Evolutionary conservation across 257 asterid species (phyloP).

Genomic region (Solanum dulcamara): DNA sequence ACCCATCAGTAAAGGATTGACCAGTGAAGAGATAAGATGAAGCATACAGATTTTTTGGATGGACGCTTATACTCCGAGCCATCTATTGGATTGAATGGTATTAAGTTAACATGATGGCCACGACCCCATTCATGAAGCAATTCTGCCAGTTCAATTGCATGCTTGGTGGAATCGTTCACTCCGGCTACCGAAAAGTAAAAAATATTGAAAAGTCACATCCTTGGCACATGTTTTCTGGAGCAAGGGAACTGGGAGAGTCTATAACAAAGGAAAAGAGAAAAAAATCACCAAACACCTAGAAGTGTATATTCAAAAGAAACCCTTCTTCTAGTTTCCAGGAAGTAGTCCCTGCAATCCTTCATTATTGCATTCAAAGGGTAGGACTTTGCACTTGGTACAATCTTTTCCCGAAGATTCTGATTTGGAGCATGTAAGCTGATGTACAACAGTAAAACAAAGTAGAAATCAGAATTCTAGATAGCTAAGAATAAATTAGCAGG

Average conservation of each 20-base stretch:
- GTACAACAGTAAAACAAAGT: conserved; percentile 5
- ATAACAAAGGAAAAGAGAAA: neutral
- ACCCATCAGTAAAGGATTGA: neutral
- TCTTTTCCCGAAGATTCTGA: conserved; percentile 74
- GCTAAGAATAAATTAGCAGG: neutral
- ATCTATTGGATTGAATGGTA: conserved; percentile 80
- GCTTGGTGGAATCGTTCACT: conserved; percentile 60
- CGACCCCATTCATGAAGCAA: conserved; percentile 84
- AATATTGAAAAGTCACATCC: neutral
- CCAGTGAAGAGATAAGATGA: neutral
- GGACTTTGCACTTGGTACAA: conserved; percentile 89
- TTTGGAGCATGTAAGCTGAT: conserved; percentile 89
- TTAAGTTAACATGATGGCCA: conserved; percentile 83
- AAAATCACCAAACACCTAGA: conserved; percentile 37
- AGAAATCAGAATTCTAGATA: neutral
- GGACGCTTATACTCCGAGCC: conserved; percentile 79
- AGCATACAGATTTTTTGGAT: conserved; percentile 52
- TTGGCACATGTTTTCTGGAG: neutral
- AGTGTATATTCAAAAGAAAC: conserved; percentile 92
- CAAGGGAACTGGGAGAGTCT: neutral
- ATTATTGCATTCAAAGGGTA: conserved; percentile 87
- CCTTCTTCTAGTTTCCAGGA: conserved; percentile 68
- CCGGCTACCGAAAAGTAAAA: conserved; percentile 50
- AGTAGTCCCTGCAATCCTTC: conserved; percentile 90
- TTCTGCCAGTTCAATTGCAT: conserved; percentile 73